Percentiles rank a stretch among this genome's conserved stretches.
Evolutionary conservation across 129 eudicot genomes (phyloP).

Genomic region (Helianthus tuberosus): DNA sequence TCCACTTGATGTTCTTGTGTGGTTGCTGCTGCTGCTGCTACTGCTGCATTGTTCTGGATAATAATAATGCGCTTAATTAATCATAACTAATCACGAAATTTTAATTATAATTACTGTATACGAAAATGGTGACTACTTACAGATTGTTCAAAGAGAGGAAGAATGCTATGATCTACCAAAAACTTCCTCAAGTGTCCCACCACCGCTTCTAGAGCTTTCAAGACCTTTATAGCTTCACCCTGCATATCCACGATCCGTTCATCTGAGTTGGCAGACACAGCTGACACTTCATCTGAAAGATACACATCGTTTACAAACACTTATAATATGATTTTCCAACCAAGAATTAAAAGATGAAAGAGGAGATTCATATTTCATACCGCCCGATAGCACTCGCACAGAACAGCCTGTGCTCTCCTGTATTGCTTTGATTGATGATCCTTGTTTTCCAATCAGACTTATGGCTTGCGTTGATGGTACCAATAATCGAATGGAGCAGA

Average conservation of each 20-base stretch:
- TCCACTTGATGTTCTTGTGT: constrained; percentile 59
- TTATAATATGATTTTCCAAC: background rate
- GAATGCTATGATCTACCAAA: constrained; percentile 79
- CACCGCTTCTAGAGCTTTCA: constrained; percentile 72
- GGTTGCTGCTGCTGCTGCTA: constrained; percentile 40
- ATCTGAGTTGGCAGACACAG: constrained; percentile 52
- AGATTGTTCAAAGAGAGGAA: constrained; percentile 72
- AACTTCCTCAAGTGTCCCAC: constrained; percentile 81
- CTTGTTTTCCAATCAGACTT: constrained; percentile 81
- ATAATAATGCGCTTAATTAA: background rate
- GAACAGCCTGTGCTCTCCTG: constrained; percentile 77
- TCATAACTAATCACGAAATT: background rate
- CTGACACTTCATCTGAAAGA: constrained; percentile 60
- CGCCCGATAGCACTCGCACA: constrained; percentile 71
- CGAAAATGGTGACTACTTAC: constrained; percentile 45
- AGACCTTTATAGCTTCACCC: constrained; percentile 79
- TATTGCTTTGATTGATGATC: constrained; percentile 70
- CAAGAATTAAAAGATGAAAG: background rate
- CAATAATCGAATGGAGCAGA: constrained; percentile 63
- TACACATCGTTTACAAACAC: background rate
- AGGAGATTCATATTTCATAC: constrained; percentile 45
- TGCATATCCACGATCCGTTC: constrained; percentile 84
- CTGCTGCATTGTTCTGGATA: constrained; percentile 49
- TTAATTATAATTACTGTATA: background rate
- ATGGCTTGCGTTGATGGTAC: constrained; percentile 75